Evolutionary conservation across 1,139 yeast species (phyloP), one percentile per base, ranked within the genome.

Genomic region (Sporopachydermia cereana): DNA sequence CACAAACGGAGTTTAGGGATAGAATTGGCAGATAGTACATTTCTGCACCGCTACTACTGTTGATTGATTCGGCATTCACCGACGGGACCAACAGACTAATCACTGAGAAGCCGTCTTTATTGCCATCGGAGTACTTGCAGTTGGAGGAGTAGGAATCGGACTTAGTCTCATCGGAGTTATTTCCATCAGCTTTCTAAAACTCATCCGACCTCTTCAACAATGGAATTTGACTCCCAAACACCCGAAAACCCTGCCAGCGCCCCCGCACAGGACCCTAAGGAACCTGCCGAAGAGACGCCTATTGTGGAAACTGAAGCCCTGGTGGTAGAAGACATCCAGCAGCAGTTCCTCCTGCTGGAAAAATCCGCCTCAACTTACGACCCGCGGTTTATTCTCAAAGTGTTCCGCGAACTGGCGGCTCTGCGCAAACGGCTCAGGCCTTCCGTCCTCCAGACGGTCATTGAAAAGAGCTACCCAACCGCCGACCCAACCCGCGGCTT

Each of bases 361-460:
- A 82, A 82, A 60, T 86, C 95, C 1, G 84, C 86, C 3, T 63
- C 77, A 45, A 77, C 79, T 48, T 79, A 79, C 57, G 98, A 91
- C 63, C 85, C 94, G 53, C 77, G 96, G 53, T 85, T 82, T 63
- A 77, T 91, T 44, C 74, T 93, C 62, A 84, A 84, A 58, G 91
- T 86, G 17, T 73, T 91, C 53, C 79, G 96, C 53, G 94, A 86
- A 49, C 69, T 89, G 54, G 85, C 93, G 4, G 69, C 78, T 2
- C 68, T 89, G 51, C 77, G 97, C 65, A 74, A 79, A 49, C 71
- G 74, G 43, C 65, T 88, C 50, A 72, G 69, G 44, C 69, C 70
- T 17, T 72, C 69, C 3, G 71, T 77, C 4, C 68, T 91, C 49
- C 64, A 76, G 3, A 60, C 67, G 17, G 67, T 84, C 36, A 67